Evolutionary conservation across 192 early-diverging fungal species (phyloP).

Genomic region (Mortierella antarctica): DNA sequence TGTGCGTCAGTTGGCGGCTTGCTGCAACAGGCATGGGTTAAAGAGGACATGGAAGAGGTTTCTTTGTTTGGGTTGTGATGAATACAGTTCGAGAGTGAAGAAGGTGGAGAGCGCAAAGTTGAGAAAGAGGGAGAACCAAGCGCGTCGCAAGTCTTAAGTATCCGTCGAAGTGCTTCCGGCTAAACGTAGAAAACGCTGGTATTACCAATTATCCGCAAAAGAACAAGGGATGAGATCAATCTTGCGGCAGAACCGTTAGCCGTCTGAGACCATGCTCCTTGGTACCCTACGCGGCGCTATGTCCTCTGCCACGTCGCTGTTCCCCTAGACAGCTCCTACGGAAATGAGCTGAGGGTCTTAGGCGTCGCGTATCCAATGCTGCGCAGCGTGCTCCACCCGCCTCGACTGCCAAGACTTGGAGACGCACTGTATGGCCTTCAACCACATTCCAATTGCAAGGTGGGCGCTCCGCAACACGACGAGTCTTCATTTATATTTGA

Average conservation of each 20-base stretch:
- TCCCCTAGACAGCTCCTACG: too few relatives aligned
- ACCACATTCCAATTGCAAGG: too few relatives aligned
- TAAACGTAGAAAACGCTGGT: neutral
- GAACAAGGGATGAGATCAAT: neutral
- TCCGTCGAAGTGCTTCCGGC: neutral
- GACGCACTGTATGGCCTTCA: too few relatives aligned
- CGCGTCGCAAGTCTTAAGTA: neutral
- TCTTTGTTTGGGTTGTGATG: neutral
- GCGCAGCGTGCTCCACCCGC: too few relatives aligned
- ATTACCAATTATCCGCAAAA: neutral
- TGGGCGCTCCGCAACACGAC: too few relatives aligned
- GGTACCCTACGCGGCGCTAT: too few relatives aligned
- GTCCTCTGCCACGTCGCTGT: too few relatives aligned
- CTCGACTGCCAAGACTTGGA: too few relatives aligned
- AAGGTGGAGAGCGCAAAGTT: neutral
- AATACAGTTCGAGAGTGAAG: neutral
- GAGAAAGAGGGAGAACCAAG: neutral
- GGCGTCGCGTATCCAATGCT: too few relatives aligned
- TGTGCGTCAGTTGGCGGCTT: constrained; percentile 22
- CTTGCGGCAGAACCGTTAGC: neutral
- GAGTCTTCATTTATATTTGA: too few relatives aligned
- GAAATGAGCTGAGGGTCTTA: too few relatives aligned
- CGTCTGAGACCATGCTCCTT: neutral
- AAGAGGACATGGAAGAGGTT: constrained; percentile 3
- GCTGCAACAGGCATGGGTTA: constrained; percentile 37